Evolutionary conservation across 176 grass and related monocot genomes (phyloP).

Genomic region (Carex cristatella): DNA sequence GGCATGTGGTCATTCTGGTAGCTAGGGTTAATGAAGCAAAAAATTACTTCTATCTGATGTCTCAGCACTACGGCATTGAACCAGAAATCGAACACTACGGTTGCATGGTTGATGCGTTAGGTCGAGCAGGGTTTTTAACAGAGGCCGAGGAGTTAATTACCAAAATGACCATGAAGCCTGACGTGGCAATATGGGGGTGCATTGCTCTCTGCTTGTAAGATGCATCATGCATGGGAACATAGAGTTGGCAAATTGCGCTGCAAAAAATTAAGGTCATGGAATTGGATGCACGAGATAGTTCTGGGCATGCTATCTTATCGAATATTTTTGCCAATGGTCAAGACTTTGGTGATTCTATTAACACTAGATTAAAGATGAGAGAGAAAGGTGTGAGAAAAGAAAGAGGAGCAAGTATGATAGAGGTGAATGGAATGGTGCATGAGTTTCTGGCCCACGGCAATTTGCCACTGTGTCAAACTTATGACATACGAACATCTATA

Average conservation of each 20-base stretch:
- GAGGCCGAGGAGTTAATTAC: constrained; percentile 54
- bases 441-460: constrained; percentile 47
- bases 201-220: constrained; percentile 53
- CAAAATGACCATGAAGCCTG: constrained; percentile 58
- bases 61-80: constrained; percentile 14
- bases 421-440: constrained; percentile 53
- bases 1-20: constrained; percentile 50
- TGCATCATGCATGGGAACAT: constrained; percentile 38
- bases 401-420: constrained; percentile 71
- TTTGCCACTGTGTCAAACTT: background rate
- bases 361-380: constrained; percentile 40
- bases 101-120: constrained; percentile 56
- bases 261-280: constrained; percentile 21
- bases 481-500: too few relatives aligned
- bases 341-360: background rate
- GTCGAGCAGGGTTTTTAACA: constrained; percentile 35
- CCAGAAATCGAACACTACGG: constrained; percentile 61
- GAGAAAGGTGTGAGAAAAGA: constrained; percentile 49
- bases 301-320: constrained; percentile 39
- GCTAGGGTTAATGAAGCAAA: constrained; percentile 47
- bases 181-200: constrained; percentile 53
- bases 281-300: constrained; percentile 45
- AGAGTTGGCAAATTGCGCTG: constrained; percentile 31
- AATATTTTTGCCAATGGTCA: constrained; percentile 30
- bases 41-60: constrained; percentile 44